Conservation (phyloP, 2,329 filamentous ascomycete species). For the Pestalotiopsis sp. region DNA sequence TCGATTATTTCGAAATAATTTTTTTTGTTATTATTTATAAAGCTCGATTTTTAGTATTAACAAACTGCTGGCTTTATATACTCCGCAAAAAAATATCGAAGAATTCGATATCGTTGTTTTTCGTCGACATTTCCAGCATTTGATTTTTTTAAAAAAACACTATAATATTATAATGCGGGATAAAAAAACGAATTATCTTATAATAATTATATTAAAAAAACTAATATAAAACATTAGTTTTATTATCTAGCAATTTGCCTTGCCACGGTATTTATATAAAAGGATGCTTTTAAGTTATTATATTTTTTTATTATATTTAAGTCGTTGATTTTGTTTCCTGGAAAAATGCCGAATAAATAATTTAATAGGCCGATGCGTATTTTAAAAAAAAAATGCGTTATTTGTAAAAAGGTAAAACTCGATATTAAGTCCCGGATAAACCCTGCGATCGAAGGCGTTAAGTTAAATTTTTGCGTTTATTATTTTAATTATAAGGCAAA, state of each 20-base stretch:
- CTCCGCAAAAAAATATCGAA: too few relatives aligned
- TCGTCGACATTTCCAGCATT: too few relatives aligned
- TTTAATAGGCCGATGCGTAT: slow-evolving; percentile 18
- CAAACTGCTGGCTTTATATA: too few relatives aligned
- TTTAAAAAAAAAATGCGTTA: slow-evolving; percentile 14
- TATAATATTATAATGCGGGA: background rate
- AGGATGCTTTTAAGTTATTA: background rate
- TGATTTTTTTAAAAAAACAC: too few relatives aligned
- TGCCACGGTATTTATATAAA: background rate
- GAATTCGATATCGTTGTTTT: too few relatives aligned
- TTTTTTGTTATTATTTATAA: too few relatives aligned
- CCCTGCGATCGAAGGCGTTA: background rate
- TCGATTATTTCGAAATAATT: too few relatives aligned
- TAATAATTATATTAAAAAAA: background rate
- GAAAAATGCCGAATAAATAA: slow-evolving; percentile 18
- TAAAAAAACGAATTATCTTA: background rate
- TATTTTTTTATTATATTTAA: slow-evolving; percentile 9
- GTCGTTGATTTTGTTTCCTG: slow-evolving; percentile 13
- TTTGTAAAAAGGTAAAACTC: background rate
- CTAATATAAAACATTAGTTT: background rate
- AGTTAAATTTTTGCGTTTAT: background rate
- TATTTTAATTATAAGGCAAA: background rate
- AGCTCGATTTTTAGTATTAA: too few relatives aligned
- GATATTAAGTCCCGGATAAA: background rate
- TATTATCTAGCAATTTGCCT: background rate